A percentile compares a stretch with the other conserved stretches of the same genome.
Conservation (phyloP, 768 basidiomycete species). For the Pisolithus tinctorius region DNA sequence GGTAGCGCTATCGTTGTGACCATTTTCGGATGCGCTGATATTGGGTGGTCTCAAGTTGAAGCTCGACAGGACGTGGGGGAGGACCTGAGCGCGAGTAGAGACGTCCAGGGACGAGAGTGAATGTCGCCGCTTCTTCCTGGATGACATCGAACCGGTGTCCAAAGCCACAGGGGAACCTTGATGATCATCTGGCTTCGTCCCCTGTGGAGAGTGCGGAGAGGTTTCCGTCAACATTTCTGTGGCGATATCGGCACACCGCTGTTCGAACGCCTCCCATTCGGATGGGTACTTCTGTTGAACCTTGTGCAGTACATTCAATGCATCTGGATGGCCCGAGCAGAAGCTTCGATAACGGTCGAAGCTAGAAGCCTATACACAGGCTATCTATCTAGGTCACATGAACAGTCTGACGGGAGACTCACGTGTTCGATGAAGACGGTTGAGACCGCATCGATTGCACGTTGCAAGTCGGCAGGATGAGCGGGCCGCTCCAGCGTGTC, state of each 20-base stretch:
- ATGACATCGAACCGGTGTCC: conserved; percentile 22
- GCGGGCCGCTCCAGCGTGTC: conserved; percentile 1
- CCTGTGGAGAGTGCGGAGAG: conserved; percentile 5
- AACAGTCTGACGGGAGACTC: conserved; percentile 4
- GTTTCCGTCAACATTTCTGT: conserved; percentile 28
- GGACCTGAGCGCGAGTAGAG: conserved; percentile 31
- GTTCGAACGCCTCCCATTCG: conserved; percentile 85
- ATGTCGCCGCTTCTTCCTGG: conserved; percentile 30
- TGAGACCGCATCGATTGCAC: conserved; percentile 33
- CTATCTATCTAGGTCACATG: conserved; percentile 1
- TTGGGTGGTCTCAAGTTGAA: conserved; percentile 26
- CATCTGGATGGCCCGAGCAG: conserved; percentile 82
- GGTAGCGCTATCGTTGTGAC: conserved; percentile 24
- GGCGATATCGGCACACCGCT: conserved; percentile 58
- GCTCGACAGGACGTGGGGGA: conserved; percentile 27
- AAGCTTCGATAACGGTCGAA: conserved; percentile 82
- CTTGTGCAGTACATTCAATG: conserved; percentile 64
- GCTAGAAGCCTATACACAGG: conserved; percentile 48
- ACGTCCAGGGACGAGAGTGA: conserved; percentile 50
- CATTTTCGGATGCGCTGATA: conserved; percentile 24
- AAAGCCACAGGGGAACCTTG: conserved; percentile 1
- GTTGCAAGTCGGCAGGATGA: conserved; percentile 39
- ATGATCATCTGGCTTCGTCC: conserved; percentile 6
- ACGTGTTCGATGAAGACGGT: conserved; percentile 57
- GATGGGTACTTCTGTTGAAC: conserved; percentile 53